Conservation (phyloP, 1,284 basidiomycete species). For the Apiotrichum sp. region DNA sequence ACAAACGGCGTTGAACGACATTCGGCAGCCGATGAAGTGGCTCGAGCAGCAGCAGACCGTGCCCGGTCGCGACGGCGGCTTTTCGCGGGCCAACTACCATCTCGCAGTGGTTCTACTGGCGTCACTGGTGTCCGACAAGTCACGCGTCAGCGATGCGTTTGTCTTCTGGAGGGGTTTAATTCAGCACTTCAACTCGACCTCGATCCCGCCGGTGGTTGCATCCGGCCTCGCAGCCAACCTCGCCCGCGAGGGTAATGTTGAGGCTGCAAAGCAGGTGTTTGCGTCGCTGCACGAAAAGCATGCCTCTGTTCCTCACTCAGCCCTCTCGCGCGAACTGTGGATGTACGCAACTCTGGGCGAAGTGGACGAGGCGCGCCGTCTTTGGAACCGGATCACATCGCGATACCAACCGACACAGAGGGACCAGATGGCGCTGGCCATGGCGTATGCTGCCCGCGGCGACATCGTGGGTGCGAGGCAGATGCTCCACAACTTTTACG, state of each 20-base stretch:
- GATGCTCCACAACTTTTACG: constrained; percentile 1
- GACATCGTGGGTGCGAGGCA: constrained; percentile 1
- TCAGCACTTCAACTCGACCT: constrained; percentile 8
- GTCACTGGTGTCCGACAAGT: neutral
- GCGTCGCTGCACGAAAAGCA: constrained; percentile 4
- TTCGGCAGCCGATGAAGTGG: constrained; percentile 8
- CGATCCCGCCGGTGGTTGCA: constrained; percentile 1
- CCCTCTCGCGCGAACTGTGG: constrained; percentile 11
- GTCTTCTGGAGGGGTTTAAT: constrained; percentile 3
- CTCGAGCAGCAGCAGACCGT: neutral
- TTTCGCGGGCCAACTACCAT: constrained; percentile 4
- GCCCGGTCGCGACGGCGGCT: neutral
- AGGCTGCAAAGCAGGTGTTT: constrained; percentile 7
- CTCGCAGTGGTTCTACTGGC: constrained; percentile 2
- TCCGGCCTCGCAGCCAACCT: constrained; percentile 9
- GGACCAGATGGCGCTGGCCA: constrained; percentile 5
- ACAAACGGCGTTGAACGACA: neutral
- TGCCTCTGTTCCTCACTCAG: constrained; percentile 6
- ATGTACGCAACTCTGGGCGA: constrained; percentile 9
- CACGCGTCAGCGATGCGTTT: constrained; percentile 5
- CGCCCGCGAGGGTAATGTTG: neutral
- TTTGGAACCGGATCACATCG: constrained; percentile 8
- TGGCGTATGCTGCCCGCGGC: constrained; percentile 3
- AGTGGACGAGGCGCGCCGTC: neutral
- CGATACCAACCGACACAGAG: constrained; percentile 4